Conservation (phyloP, 75 land plant species). For the Selaginella tamariscina region DNA sequence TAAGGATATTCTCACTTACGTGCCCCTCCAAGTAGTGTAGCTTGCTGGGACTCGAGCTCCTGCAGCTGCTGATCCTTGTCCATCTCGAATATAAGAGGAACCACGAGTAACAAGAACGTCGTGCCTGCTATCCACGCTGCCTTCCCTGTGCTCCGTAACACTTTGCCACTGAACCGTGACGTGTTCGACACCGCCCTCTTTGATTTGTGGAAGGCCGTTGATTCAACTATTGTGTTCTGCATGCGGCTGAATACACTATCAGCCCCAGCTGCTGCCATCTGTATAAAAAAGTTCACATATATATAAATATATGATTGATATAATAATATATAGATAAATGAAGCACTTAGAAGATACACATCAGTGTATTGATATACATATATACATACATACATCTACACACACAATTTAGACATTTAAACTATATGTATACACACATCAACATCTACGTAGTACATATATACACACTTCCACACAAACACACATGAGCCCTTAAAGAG, state of each 20-base stretch:
- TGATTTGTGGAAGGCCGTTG: conserved; percentile 1
- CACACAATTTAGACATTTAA: too few relatives aligned
- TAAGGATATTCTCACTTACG: too few relatives aligned
- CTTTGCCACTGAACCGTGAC: neutral
- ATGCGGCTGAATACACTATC: neutral
- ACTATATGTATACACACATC: too few relatives aligned
- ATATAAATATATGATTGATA: too few relatives aligned
- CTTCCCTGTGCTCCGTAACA: conserved; percentile 3
- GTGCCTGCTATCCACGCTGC: conserved; percentile 9
- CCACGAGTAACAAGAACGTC: neutral
- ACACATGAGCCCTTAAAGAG: too few relatives aligned
- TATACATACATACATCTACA: too few relatives aligned
- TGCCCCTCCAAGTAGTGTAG: conserved; percentile 13
- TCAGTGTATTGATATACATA: neutral
- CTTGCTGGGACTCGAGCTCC: conserved; percentile 21
- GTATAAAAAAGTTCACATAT: neutral
- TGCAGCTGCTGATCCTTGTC: conserved; percentile 17
- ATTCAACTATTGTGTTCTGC: neutral
- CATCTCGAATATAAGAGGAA: conserved; percentile 24
- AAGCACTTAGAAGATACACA: too few relatives aligned
- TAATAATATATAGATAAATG: too few relatives aligned
- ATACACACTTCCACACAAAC: too few relatives aligned
- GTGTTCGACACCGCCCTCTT: neutral
- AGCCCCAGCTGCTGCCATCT: neutral
- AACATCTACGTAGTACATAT: too few relatives aligned